Base-by-base conservation (phyloP, 805 yeast genomes). In the Candida pseudofarinosa region DNA sequence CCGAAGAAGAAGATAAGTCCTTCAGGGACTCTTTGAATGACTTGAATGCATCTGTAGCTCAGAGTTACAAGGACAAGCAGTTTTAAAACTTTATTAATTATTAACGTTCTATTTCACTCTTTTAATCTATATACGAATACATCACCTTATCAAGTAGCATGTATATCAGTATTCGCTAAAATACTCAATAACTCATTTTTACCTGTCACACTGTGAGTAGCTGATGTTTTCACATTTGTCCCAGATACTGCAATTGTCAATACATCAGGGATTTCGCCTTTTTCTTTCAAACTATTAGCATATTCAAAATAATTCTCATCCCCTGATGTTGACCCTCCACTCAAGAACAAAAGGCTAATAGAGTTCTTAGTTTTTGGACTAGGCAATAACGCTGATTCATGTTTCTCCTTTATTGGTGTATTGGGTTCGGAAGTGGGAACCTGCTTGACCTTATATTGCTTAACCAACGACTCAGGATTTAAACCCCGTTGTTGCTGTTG, bases 291-390 rank as follows among this genome's bases (percentile, higher is more conserved):
- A 3, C 62, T 68, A 45, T 77, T 75, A 19, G 77, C 76, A 48
- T 70, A 74, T 41, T 77, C 79, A 63, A 77, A 83, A 18, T 79
- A 60, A 14, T 85, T 80, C 51, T 86, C 93, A 54, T 83, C 84
- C n/a, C 80, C 69, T 0, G 84, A 79, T 6, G 83, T 76, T 3
- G 80, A 71, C 1, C 86, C 83, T 23, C 91, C 91, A 38, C 83
- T 77, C 35, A 79, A 67, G 48, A 82, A 71, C 13, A 80, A 56
- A 40, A 79, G 67, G 17, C 71, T 73, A n/a, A 32, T 32, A n/a
- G 18, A 13, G 28, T 39, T 34, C 15, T 36, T 34, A 8, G 41
- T 44, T 18, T 42, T 35, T 23, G 48, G 32, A 14, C 39, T 37
- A 6, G 32, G 16, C 19, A 37, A 15, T 14, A 30, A 18, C 4